phyloP scores from a whole-genome alignment of 129 eudicot genomes.

The Smallanthus sonchifolius region DNA sequence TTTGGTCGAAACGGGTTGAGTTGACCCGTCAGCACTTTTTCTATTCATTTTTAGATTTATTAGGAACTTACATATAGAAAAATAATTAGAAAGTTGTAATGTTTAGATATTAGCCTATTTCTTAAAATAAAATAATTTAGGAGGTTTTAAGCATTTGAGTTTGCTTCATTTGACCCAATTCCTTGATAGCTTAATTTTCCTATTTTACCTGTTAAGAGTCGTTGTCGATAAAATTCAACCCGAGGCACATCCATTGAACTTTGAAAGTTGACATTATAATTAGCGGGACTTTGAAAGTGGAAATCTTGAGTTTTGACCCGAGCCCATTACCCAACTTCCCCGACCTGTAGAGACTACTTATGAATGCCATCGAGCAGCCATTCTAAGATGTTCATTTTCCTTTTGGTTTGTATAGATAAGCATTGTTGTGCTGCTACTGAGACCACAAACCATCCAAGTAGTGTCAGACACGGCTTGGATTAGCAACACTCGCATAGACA shows the following conservation, averaged over 20 bases:
- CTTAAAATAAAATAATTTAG: not conserved
- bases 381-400: not conserved
- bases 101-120: not conserved
- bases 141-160: not conserved
- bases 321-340: not conserved
- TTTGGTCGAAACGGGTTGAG: not conserved
- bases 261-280: not conserved
- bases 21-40: not conserved
- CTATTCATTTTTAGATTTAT: not conserved
- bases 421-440: constrained; percentile 62
- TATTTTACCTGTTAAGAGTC: not conserved
- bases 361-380: not conserved
- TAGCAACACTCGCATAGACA: constrained; percentile 30
- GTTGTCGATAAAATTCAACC: not conserved
- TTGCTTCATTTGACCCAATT: not conserved
- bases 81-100: not conserved
- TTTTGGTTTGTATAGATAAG: constrained; percentile 51
- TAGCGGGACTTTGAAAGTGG: not conserved
- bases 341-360: not conserved
- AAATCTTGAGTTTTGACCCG: not conserved
- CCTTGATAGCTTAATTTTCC: not conserved
- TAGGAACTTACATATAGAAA: not conserved
- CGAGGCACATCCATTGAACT: not conserved
- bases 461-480: constrained; percentile 50
- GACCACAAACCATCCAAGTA: constrained; percentile 74